Base-by-base conservation (phyloP, 2,329 filamentous ascomycete species). In the Fusarium nurragi region DNA sequence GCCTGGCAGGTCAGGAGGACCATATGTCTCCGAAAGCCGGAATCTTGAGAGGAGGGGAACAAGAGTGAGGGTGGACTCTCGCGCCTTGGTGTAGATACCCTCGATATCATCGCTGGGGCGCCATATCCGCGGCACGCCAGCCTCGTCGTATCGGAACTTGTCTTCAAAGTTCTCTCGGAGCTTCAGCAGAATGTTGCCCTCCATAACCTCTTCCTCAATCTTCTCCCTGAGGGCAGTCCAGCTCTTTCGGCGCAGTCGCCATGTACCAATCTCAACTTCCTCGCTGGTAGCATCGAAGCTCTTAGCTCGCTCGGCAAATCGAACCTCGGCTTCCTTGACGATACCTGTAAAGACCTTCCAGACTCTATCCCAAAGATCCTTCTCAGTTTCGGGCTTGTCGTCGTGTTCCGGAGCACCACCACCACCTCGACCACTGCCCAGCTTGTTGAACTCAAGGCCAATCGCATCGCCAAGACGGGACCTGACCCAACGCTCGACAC, bases 161-260 rank as follows among this genome's bases (percentile, higher is more conserved):
- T 99, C 95, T 79, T 99, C 95, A 69, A 99, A 99, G 80, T 97
- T 98, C 78, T 99, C 95, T 32, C 95, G 88, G 48, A 99, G 86
- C 82, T 99, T 99, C 69, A 98, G 84, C 30, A 98, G 82, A 51
- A 99, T 88, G 74, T 98, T 99, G 72, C 94, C 94, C 79, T 98
- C 95, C 88, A 97, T 97, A 74, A 97, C 92, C 78, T 99, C 95
- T 74, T 99, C 95, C 32, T 98, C 94, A 63, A 99, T 91, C 81
- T 92, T 95, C 59, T 93, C 90, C 41, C 92, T 87, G 61, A 99
- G 83, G 14, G 94, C 94, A 37, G 90, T 90, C 95, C 95, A 99
- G 62, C 92, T 95, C 83, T 98, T 98, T 65, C 94, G 88, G 58
- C 94, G 89, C 66, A 99, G 80, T 54, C 94, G 88, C 94, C 95